Conservation (phyloP, 257 asterid species). For the Solanum okadae region DNA sequence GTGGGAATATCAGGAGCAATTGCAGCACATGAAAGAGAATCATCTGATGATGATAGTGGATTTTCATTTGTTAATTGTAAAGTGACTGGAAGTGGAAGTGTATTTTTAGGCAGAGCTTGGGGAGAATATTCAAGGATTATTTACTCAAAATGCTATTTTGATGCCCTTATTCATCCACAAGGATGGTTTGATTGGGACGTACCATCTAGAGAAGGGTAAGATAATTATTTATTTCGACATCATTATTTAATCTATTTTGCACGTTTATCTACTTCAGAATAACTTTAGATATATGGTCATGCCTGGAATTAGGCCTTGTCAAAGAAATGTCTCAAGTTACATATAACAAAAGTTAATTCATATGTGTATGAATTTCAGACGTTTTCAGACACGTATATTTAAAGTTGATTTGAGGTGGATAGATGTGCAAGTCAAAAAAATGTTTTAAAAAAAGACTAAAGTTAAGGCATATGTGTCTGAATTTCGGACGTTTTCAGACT, state of each 20-base stretch:
- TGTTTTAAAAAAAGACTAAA: background rate
- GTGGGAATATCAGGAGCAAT: slow-evolving; percentile 34
- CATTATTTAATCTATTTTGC: background rate
- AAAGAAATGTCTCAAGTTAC: background rate
- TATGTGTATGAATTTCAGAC: too few relatives aligned
- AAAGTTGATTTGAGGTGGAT: background rate
- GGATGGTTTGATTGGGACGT: slow-evolving; percentile 69
- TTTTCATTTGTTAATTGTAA: slow-evolving; percentile 67
- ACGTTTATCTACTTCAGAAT: background rate
- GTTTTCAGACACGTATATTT: rapidly evolving
- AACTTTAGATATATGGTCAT: background rate
- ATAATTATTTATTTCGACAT: background rate
- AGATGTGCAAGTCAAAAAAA: background rate
- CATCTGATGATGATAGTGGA: slow-evolving; percentile 48
- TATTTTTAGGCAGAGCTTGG: slow-evolving; percentile 81
- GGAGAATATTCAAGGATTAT: slow-evolving; percentile 44
- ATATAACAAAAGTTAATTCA: background rate
- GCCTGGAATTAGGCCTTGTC: background rate
- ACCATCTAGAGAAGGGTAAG: background rate
- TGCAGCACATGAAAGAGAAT: slow-evolving; percentile 66
- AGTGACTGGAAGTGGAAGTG: slow-evolving; percentile 35
- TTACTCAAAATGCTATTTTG: slow-evolving; percentile 34
- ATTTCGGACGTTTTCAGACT: background rate
- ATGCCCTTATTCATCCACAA: slow-evolving; percentile 20
- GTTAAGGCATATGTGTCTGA: background rate